These are phyloP conservation scores for Claviceps pusilla DNA, from an alignment of 2,329 filamentous ascomycete genomes.

Conservation along the genomic window DNA sequence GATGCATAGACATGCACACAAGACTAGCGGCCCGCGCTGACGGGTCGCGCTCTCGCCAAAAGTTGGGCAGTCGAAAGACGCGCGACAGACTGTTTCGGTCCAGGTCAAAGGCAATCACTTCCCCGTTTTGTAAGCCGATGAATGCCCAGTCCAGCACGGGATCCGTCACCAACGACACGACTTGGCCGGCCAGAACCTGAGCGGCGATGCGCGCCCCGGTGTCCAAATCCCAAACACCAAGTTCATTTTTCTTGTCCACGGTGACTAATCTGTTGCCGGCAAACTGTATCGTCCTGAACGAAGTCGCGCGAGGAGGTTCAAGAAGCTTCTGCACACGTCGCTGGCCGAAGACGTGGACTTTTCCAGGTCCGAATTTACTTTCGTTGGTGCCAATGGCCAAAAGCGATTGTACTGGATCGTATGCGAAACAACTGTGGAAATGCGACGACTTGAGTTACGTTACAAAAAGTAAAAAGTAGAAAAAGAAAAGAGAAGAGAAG, in stretches of 20 bases:
- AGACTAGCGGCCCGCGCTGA: conserved; percentile 46
- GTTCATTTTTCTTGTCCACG: conserved; percentile 72
- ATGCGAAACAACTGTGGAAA: conserved; percentile 54
- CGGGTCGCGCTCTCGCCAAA: conserved; percentile 65
- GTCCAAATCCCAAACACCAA: conserved; percentile 70
- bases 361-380: conserved; percentile 68
- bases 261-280: conserved; percentile 73
- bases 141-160: conserved; percentile 89
- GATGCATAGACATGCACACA: conserved; percentile 71
- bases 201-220: conserved; percentile 50
- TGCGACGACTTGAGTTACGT: not conserved
- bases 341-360: conserved; percentile 81
- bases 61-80: conserved; percentile 69
- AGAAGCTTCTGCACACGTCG: conserved; percentile 65
- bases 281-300: conserved; percentile 67
- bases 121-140: conserved; percentile 66
- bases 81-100: conserved; percentile 58
- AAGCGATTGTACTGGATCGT: conserved; percentile 86
- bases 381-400: conserved; percentile 83
- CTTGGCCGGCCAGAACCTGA: conserved; percentile 62
- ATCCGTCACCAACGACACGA: conserved; percentile 63
- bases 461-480: too few relatives aligned
- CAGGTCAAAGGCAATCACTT: conserved; percentile 83
- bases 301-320: conserved; percentile 53
- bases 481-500: not conserved